Percentiles rank a stretch among this genome's conserved stretches.
Conservation (phyloP, 768 basidiomycete genomes). For the Hygrophorus russula region DNA sequence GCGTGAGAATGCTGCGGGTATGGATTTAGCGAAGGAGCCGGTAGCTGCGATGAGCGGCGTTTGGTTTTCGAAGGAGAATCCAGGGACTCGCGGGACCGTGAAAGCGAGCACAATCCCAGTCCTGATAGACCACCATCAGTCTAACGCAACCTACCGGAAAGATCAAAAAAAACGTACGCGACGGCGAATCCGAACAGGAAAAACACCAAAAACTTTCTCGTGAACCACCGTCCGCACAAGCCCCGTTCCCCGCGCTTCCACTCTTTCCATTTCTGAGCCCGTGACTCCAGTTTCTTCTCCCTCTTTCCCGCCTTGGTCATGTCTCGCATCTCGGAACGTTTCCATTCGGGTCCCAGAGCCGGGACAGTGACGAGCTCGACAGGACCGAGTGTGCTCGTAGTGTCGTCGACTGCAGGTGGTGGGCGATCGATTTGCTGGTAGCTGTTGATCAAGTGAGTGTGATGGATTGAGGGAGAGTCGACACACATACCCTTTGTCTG, state of each 20-base stretch:
- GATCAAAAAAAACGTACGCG: slow-evolving; percentile 33
- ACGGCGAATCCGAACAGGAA: slow-evolving; percentile 49
- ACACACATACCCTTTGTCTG: slow-evolving; percentile 34
- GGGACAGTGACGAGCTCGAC: slow-evolving; percentile 92
- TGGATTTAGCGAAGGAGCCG: slow-evolving; percentile 40
- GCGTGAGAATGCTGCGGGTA: slow-evolving; percentile 59
- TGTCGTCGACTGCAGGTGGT: slow-evolving; percentile 29
- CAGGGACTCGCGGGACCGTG: slow-evolving; percentile 75
- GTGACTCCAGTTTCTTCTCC: slow-evolving; percentile 45
- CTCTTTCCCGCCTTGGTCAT: slow-evolving; percentile 65
- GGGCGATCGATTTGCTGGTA: slow-evolving; percentile 34
- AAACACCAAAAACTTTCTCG: slow-evolving; percentile 61
- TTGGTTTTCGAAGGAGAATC: slow-evolving; percentile 46
- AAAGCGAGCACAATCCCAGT: slow-evolving; percentile 64
- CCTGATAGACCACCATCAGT: slow-evolving; percentile 20
- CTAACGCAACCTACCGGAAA: slow-evolving; percentile 1
- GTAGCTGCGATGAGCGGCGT: slow-evolving; percentile 52
- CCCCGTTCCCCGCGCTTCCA: slow-evolving; percentile 78
- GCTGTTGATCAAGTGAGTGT: slow-evolving; percentile 17
- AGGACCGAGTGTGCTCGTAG: slow-evolving; percentile 24
- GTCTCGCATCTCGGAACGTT: slow-evolving; percentile 59
- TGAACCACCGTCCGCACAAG: slow-evolving; percentile 71
- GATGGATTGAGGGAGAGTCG: not conserved
- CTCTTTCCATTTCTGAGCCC: slow-evolving; percentile 51
- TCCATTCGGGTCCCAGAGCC: slow-evolving; percentile 87